Evolutionary conservation across 2,329 filamentous ascomycete species (phyloP).

Genomic region (Sarocladium kiliense): DNA sequence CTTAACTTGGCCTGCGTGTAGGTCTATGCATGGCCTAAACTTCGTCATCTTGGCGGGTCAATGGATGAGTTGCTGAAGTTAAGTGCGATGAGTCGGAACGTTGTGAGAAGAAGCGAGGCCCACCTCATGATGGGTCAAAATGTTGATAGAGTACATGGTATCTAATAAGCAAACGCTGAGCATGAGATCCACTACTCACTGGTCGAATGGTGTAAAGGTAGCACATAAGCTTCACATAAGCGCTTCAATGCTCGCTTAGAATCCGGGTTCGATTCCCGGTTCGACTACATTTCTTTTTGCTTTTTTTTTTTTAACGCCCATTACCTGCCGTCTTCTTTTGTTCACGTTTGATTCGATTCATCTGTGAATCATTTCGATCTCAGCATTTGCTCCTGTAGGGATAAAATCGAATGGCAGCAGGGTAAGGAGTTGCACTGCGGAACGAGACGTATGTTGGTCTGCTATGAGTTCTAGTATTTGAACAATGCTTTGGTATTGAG

Average conservation of each 20-base stretch:
- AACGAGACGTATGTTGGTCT: no score
- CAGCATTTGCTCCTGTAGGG: no score
- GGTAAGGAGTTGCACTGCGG: no score
- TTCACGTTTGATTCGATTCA: background rate
- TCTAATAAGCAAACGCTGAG: background rate
- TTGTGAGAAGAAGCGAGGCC: background rate
- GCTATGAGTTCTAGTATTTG: no score
- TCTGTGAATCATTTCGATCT: background rate
- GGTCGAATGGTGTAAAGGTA: slow-evolving; percentile 11
- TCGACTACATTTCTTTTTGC: slow-evolving; percentile 5
- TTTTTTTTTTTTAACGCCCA: no score
- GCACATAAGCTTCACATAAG: slow-evolving; percentile 11
- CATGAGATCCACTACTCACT: slow-evolving; percentile 5
- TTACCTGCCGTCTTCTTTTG: slow-evolving; percentile 5
- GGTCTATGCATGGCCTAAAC: slow-evolving; percentile 94
- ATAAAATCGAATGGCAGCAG: no score
- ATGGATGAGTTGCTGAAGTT: background rate
- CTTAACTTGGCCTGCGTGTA: slow-evolving; percentile 96
- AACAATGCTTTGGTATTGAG: no score
- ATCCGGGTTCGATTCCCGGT: slow-evolving; percentile 11
- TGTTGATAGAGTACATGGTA: background rate
- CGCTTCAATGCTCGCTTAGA: slow-evolving; percentile 10
- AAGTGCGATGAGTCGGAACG: background rate
- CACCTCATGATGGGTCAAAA: background rate
- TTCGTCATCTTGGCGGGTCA: slow-evolving; percentile 63